phyloP scores from a whole-genome alignment of 371 early-diverging fungal genomes.

The Mortierella sp. region DNA sequence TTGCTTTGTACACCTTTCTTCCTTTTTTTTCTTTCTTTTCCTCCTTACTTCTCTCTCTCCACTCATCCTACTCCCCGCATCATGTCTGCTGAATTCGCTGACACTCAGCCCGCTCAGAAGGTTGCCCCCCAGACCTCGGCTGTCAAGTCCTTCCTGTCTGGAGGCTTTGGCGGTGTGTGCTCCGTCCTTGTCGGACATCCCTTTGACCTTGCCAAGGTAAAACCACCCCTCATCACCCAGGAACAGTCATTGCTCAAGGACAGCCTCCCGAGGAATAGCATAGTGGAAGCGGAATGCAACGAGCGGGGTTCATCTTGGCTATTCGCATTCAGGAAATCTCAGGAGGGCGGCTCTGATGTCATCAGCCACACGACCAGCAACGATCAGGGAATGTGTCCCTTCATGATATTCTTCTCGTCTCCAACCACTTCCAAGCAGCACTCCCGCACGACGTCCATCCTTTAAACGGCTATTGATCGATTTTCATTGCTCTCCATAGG shows the following conservation, averaged over 20 bases:
- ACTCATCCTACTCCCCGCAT: neutral
- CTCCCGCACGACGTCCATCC: too few species aligned
- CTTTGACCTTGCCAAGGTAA: conserved; percentile 85
- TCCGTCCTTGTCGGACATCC: conserved; percentile 85
- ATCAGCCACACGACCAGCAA: too few species aligned
- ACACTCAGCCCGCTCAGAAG: conserved; percentile 22
- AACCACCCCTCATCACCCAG: neutral
- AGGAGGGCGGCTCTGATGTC: too few species aligned
- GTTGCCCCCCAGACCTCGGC: conserved; percentile 53
- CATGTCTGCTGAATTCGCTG: conserved; percentile 31
- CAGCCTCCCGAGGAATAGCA: neutral
- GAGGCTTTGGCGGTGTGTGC: conserved; percentile 92
- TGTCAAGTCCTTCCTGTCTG: conserved; percentile 94
- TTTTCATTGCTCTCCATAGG: conserved; percentile 47
- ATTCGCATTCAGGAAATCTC: too few species aligned
- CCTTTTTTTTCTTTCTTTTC: conserved; percentile 7
- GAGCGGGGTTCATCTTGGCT: too few species aligned
- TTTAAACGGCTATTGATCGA: too few species aligned
- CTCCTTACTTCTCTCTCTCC: conserved; percentile 7
- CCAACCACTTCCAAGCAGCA: neutral
- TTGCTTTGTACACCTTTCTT: neutral
- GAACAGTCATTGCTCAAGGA: neutral
- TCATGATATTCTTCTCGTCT: too few species aligned
- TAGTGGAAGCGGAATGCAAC: too few species aligned
- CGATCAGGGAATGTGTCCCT: too few species aligned